These are phyloP conservation scores for Terfezia boudieri DNA, from an alignment of 495 filamentous ascomycete species.

Conservation along the genomic window DNA sequence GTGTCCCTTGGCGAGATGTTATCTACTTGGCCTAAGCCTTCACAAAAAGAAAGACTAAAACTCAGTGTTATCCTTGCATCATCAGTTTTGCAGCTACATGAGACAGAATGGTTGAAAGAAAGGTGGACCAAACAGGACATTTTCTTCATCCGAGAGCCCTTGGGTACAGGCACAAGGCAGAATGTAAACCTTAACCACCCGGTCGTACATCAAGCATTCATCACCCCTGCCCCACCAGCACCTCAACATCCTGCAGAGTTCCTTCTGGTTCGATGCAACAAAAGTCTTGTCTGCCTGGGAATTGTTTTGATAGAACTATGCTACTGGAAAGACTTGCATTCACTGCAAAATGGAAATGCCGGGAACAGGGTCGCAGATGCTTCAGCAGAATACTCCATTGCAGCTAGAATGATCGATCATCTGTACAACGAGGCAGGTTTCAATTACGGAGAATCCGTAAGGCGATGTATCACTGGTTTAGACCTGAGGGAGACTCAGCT, in stretches of 20 bases:
- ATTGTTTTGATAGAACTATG: constrained; percentile 23
- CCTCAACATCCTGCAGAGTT: not conserved
- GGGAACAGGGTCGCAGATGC: not conserved
- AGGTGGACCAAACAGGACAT: constrained; percentile 4
- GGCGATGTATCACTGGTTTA: constrained; percentile 20
- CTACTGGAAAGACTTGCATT: constrained; percentile 15
- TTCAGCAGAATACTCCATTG: constrained; percentile 13
- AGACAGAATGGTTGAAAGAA: constrained; percentile 7
- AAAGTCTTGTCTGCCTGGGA: constrained; percentile 9
- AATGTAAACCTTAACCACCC: not conserved
- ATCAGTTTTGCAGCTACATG: constrained; percentile 11
- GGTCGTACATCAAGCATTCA: not conserved
- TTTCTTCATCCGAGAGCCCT: constrained; percentile 4
- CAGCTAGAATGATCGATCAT: constrained; percentile 13
- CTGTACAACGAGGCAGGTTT: constrained; percentile 20
- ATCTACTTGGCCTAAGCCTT: no score
- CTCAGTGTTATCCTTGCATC: constrained; percentile 3
- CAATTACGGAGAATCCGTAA: constrained; percentile 20
- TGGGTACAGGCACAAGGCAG: not conserved
- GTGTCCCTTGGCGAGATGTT: no score
- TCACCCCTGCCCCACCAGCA: not conserved
- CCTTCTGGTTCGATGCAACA: no score
- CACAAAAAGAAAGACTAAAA: constrained; percentile 4
- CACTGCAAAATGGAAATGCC: constrained; percentile 4
- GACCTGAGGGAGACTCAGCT: not conserved